Evolutionary conservation across 2,329 filamentous ascomycete species (phyloP), one percentile per base, ranked within the genome.

Genomic region (Colletotrichum falcatum): DNA sequence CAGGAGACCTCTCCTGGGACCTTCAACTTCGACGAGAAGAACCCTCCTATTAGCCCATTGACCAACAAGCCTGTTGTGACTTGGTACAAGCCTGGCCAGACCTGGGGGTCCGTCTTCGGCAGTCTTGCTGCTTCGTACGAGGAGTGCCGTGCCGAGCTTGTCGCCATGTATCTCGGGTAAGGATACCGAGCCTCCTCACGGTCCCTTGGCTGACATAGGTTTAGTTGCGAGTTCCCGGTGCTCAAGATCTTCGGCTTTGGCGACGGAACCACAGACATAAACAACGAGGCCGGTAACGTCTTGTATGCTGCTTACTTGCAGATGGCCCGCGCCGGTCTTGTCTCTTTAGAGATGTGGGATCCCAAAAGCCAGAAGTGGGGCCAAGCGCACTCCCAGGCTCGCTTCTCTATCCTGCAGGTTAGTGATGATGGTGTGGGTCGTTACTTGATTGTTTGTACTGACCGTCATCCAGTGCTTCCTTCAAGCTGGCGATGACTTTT

Each of bases 11-110:
- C 90, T 2, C 87, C 92, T 1, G 94, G 94, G 14, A 85, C 88
- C 53, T 98, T 89, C 85, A 98, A 98, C 84, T 98, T 98, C 77
- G 93, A 98, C 78, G 84, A 90, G 69, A 84, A 90, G 72, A 93
- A 94, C 78, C 94, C 93, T 9, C 95, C 95, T 0, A 83, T 94
- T 61, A 97, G 90, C 76, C 95, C 95, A 0, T 81, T 98, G 49
- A 93, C 90, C 6, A 86, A 89, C 71, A 91, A 95, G 80, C 92
- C 93, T 1, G 86, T 98, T 58, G 89, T 88, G 2, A 94, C 92
- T 1, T 98, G 92, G 91, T 98, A 98, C 84, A 97, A 96, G 81
- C 94, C 94, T 2, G 94, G 94, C 3, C 94, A 98, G 81, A 98
- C 95, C 0, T 98, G 95, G 95, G 93, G 94, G 66, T 94, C 91